These are phyloP conservation scores for Lactarius akahatsu DNA, from an alignment of 768 basidiomycete genomes.

Conservation along the genomic window DNA sequence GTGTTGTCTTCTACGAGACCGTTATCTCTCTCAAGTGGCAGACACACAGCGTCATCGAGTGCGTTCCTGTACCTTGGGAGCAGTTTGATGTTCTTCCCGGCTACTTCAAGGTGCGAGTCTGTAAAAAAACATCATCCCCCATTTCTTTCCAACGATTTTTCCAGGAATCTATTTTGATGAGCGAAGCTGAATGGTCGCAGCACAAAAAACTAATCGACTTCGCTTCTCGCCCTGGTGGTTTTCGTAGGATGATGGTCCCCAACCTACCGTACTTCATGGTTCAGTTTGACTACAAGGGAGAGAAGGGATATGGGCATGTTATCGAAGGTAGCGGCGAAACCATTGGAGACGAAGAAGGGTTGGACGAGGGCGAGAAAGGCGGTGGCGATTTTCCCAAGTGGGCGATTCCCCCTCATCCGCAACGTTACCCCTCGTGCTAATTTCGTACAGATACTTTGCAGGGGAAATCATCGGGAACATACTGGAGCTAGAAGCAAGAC, in stretches of 20 bases:
- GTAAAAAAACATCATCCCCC: not conserved
- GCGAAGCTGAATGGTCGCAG: slow-evolving; percentile 97
- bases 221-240: slow-evolving; percentile 84
- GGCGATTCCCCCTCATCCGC: slow-evolving; percentile 32
- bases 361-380: slow-evolving; percentile 87
- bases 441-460: slow-evolving; percentile 75
- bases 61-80: slow-evolving; percentile 88
- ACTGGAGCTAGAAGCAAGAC: slow-evolving; percentile 80
- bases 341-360: slow-evolving; percentile 58
- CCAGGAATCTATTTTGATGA: slow-evolving; percentile 90
- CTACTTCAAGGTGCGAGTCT: slow-evolving; percentile 76
- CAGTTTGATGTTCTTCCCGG: slow-evolving; percentile 84
- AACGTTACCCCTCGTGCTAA: not conserved
- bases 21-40: slow-evolving; percentile 84
- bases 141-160: slow-evolving; percentile 5
- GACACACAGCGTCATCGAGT: slow-evolving; percentile 91
- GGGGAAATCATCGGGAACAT: slow-evolving; percentile 93
- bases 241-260: slow-evolving; percentile 91
- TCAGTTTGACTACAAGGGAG: slow-evolving; percentile 96
- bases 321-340: slow-evolving; percentile 86
- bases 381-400: slow-evolving; percentile 89
- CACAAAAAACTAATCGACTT: slow-evolving; percentile 98
- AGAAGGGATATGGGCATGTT: slow-evolving; percentile 97
- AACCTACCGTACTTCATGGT: slow-evolving; percentile 99
- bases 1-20: slow-evolving; percentile 94